Evolutionary conservation across 345 rosid species (phyloP).

Genomic region (Abelmoschus esculentus): DNA sequence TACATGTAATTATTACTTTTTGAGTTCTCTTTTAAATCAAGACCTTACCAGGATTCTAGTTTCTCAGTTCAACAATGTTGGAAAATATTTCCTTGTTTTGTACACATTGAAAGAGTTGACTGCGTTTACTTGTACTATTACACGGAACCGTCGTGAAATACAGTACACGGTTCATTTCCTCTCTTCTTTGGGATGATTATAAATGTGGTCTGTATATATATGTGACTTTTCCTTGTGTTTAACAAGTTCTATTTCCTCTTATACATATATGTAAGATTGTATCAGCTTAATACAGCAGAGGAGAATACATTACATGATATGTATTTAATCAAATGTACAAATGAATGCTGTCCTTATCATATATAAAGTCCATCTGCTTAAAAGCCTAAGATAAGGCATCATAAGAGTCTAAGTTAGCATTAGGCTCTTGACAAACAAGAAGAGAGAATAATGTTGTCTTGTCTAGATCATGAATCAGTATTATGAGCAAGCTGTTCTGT

Average conservation of each 20-base stretch:
- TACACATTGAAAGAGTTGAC: conserved; percentile 4
- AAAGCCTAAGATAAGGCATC: conserved; percentile 13
- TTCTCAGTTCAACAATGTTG: not conserved
- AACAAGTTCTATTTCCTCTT: not conserved
- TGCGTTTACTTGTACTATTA: not conserved
- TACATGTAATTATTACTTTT: not conserved
- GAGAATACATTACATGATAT: not conserved
- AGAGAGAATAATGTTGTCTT: conserved; percentile 3
- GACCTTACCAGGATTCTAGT: not conserved
- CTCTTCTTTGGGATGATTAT: no score
- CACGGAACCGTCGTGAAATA: not conserved
- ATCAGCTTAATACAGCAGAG: not conserved
- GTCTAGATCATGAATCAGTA: conserved; percentile 2
- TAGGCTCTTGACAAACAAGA: not conserved
- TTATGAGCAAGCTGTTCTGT: not conserved
- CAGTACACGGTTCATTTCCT: not conserved
- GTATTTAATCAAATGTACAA: not conserved
- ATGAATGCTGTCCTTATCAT: not conserved
- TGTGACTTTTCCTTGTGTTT: not conserved
- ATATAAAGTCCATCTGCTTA: not conserved
- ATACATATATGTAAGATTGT: no score
- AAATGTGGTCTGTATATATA: not conserved
- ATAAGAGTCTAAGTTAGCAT: not conserved
- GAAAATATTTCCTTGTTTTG: not conserved
- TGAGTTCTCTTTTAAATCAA: not conserved